Percentiles rank a stretch among this genome's conserved stretches.
These are phyloP conservation scores for Lipomyces kockii DNA, from an alignment of 805 yeast genomes.

Conservation along the genomic window DNA sequence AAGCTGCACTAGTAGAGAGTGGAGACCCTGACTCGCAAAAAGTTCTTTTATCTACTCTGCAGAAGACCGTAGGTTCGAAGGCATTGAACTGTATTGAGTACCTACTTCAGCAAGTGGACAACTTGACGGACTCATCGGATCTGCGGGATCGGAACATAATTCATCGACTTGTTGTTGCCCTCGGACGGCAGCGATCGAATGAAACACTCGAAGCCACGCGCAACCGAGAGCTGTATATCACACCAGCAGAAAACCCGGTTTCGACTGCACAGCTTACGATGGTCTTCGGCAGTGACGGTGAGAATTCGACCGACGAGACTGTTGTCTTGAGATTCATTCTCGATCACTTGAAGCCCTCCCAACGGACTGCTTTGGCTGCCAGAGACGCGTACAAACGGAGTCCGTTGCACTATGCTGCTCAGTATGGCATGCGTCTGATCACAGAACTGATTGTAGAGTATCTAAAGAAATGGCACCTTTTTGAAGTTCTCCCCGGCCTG, in stretches of 20 bases:
- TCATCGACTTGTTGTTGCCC: constrained; percentile 78
- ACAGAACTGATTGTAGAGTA: constrained; percentile 61
- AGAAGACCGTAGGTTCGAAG: constrained; percentile 63
- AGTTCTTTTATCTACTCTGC: constrained; percentile 60
- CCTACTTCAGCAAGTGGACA: constrained; percentile 57
- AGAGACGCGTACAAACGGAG: constrained; percentile 79
- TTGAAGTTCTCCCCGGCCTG: constrained; percentile 34
- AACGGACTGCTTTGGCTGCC: constrained; percentile 61
- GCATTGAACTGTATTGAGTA: constrained; percentile 62
- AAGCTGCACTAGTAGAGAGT: constrained; percentile 46
- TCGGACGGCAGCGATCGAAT: constrained; percentile 52
- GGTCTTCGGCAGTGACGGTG: constrained; percentile 67
- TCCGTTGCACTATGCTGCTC: constrained; percentile 88
- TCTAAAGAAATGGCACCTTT: constrained; percentile 59
- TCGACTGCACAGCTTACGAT: constrained; percentile 54
- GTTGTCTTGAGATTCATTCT: constrained; percentile 66
- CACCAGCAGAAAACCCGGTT: constrained; percentile 61
- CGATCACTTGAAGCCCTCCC: constrained; percentile 57
- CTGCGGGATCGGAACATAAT: constrained; percentile 81
- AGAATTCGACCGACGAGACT: constrained; percentile 60
- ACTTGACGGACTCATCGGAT: constrained; percentile 67
- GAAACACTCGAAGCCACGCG: constrained; percentile 12
- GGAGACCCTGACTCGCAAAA: constrained; percentile 29
- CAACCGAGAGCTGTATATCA: constrained; percentile 38
- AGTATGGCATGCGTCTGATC: constrained; percentile 75